Base-by-base conservation (phyloP, 108 stramenopile species). In the Schizochytrium sp. region DNA sequence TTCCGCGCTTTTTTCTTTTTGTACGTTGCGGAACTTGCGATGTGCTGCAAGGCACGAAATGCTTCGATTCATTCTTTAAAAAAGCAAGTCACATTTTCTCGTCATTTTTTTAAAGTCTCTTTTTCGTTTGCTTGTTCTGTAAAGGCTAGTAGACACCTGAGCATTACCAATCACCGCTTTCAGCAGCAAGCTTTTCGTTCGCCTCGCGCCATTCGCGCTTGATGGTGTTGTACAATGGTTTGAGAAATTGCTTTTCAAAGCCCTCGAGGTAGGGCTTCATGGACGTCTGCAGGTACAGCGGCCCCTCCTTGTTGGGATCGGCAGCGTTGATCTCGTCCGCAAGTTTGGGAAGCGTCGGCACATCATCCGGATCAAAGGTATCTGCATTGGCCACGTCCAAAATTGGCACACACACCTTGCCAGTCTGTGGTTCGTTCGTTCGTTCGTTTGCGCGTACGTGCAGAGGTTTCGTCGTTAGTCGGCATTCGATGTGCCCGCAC, bases 371-470 rank as follows among this genome's bases (percentile, higher is more conserved):
- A 93, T 91, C 93, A 92, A 99, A 99, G 18, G 89, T 60, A 60
- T 94, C 87, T 57, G 89, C 90, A 53, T 94, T 71, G 10, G 60
- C 72, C 12, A 92, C 63, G 51, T 93, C 89, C 14, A 83, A 23
- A 87, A 99, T 96, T 8, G 99, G 99, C 18, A 99, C 97, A 93
- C 99, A 99, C 8, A 99, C 99, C 34, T 98, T 93, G 34, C 98
- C 94, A 19, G 93, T 93, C 91, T 83, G 23, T 12, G n/a, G 34
- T 34, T 34, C 34, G 34, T 34, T 34, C 34, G 34, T 34, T 34
- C 34, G 34, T 34, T 34, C 34, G 34, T 34, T 34, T 2, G 34
- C 2, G 34, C 34, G 34, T 34, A 2, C 34, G 34, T 34, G 34
- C 34, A 34, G 34, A 2, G 2, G 34, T 34, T 34, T 34, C 34